A percentile compares a stretch with the other conserved stretches of the same genome.
phyloP scores from a whole-genome alignment of 2,329 filamentous ascomycete genomes.

The Xenoacremonium recifei region DNA sequence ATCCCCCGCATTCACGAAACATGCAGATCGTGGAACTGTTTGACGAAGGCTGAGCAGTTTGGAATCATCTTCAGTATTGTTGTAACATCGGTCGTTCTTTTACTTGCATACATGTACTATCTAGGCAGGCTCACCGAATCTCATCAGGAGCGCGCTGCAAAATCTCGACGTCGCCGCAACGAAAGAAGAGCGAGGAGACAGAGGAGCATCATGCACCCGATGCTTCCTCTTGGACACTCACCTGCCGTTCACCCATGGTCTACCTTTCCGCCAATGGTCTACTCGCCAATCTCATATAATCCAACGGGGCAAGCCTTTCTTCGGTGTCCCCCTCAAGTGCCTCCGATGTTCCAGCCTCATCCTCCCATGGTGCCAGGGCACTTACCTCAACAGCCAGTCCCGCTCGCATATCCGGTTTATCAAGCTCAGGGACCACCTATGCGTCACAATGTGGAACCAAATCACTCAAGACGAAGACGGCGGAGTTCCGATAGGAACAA shows the following conservation, averaged over 20 bases:
- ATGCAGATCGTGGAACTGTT: conserved; percentile 39
- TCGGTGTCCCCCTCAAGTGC: no score
- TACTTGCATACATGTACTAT: conserved; percentile 34
- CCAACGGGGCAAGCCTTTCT: background rate
- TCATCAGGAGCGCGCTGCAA: conserved; percentile 12
- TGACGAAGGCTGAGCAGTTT: conserved; percentile 34
- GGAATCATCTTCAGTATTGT: conserved; percentile 39
- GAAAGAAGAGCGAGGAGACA: conserved; percentile 6
- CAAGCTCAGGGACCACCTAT: background rate
- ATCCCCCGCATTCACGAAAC: conserved; percentile 2
- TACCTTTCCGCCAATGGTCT: conserved; percentile 8
- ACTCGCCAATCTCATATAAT: conserved; percentile 18
- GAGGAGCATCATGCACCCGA: conserved; percentile 1
- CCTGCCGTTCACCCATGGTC: conserved; percentile 15
- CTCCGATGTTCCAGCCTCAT: background rate
- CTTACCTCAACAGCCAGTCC: conserved; percentile 5
- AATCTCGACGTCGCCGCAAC: conserved; percentile 3
- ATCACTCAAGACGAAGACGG: no score
- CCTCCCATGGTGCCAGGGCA: conserved; percentile 3
- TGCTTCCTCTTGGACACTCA: conserved; percentile 11
- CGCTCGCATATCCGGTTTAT: conserved; percentile 3
- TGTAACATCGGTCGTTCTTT: conserved; percentile 26
- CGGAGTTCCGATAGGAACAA: no score
- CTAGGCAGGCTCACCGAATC: conserved; percentile 22
- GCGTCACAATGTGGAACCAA: no score